These are phyloP conservation scores for Aquanectria penicillioides DNA, from an alignment of 2,329 filamentous ascomycete genomes.

Conservation along the genomic window DNA sequence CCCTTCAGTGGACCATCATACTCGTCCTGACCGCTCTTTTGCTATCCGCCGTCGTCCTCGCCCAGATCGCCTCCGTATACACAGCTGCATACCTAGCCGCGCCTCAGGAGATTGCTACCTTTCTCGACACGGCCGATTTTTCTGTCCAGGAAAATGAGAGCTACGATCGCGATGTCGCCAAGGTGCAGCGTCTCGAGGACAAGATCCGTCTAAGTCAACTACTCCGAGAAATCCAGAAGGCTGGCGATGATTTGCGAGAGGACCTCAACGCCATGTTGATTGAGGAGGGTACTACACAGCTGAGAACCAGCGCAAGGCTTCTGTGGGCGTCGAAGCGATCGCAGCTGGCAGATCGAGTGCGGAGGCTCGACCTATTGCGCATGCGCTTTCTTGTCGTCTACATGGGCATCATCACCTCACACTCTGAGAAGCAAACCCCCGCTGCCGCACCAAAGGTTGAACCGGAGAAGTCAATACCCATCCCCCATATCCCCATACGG, in stretches of 20 bases:
- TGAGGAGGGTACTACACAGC: slow-evolving; percentile 52
- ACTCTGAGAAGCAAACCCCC: slow-evolving; percentile 48
- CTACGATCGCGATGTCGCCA: slow-evolving; percentile 69
- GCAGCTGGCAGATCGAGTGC: slow-evolving; percentile 66
- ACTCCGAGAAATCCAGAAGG: slow-evolving; percentile 70
- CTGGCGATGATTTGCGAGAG: slow-evolving; percentile 69
- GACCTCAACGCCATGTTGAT: slow-evolving; percentile 64
- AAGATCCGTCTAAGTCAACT: slow-evolving; percentile 68
- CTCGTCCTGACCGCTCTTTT: slow-evolving; percentile 67
- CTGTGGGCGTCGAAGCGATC: slow-evolving; percentile 67
- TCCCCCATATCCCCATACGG: slow-evolving; percentile 41
- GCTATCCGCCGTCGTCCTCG: slow-evolving; percentile 64
- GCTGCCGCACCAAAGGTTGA: slow-evolving; percentile 43
- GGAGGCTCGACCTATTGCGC: slow-evolving; percentile 68
- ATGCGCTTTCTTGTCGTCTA: slow-evolving; percentile 73
- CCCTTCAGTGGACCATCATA: slow-evolving; percentile 66
- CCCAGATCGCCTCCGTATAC: slow-evolving; percentile 62
- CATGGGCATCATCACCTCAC: slow-evolving; percentile 65
- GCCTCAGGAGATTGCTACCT: slow-evolving; percentile 65
- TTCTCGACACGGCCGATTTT: slow-evolving; percentile 69
- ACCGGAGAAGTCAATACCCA: slow-evolving; percentile 46
- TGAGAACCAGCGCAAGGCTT: slow-evolving; percentile 61
- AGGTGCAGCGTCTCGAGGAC: slow-evolving; percentile 68
- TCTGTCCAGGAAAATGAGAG: slow-evolving; percentile 72
- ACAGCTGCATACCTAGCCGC: slow-evolving; percentile 66